Base-by-base conservation (phyloP, 306 rosid species). In the Datisca glomerata region DNA sequence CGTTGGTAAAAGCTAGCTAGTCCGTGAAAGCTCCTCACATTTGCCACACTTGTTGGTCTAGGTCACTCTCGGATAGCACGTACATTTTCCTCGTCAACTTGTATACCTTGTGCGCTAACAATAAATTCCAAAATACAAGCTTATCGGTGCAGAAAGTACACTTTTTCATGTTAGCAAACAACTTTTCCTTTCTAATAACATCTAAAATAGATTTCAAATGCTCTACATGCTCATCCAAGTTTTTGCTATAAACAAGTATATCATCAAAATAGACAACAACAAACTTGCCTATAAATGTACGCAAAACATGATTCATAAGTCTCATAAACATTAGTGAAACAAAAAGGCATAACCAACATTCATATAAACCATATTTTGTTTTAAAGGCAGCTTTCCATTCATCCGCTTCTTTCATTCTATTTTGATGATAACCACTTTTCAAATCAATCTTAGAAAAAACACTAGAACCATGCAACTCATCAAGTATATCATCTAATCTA, bases 21-120 rank as follows among this genome's bases (percentile, higher is more conserved):
- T 9, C 56, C 31, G 21, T 35, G 56, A 35, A 35, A 50, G n/a
- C 56, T 50, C 9, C 31, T 8, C 18, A 50, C 56, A 2, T 50
- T 3, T 0, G 31, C 28, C 5, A 22, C 12, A 23, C 25, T 50
- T 33, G 17, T 50, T 1, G 43, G 56, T 6, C 18, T 50, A 1
- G 44, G 32, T 31, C 44, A 22, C 2, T 50, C 44, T 21, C n/a
- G 28, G 12, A 34, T 50, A 0, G 56, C 32, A 0, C 12, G 17
- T 2, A 50, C 17, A 4, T 35, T 50, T 16, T 50, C 56, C 9
- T 50, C 32, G 18, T 50, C 56, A 18, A 34, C 44, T 15, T 35
- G 33, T 9, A 34, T 7, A 12, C 44, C 18, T 20, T 34, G 12
- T 5, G 44, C 18, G 7, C 32, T 34, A 6, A 50, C 56, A 33